phyloP scores from a whole-genome alignment of 106 monocot genomes.

The Allium cepa region DNA sequence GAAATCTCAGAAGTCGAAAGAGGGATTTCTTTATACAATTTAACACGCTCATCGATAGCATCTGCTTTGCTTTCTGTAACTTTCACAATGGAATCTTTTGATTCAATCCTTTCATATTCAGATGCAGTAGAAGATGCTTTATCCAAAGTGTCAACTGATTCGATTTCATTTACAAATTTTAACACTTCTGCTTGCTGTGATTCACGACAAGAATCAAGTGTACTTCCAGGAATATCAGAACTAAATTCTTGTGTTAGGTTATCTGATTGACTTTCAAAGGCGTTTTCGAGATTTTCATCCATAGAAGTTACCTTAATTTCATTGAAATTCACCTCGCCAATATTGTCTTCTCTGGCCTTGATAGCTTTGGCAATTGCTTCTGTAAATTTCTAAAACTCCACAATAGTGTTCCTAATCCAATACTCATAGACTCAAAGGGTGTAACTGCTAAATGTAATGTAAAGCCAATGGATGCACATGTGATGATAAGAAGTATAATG shows the following conservation, averaged over 20 bases:
- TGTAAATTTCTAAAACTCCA: conserved; percentile 13
- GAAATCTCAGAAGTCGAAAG: conserved; percentile 20
- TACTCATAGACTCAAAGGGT: conserved; percentile 69
- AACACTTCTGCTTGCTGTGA: conserved; percentile 20
- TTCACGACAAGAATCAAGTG: conserved; percentile 35
- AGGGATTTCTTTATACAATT: not conserved
- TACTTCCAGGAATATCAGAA: conserved; percentile 27
- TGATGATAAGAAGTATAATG: conserved; percentile 37
- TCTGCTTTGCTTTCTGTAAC: conserved; percentile 14
- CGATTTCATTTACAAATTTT: conserved; percentile 21
- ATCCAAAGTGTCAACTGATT: conserved; percentile 15
- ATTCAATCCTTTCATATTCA: conserved; percentile 3
- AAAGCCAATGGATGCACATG: conserved; percentile 40
- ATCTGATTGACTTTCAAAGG: conserved; percentile 14
- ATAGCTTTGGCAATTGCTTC: conserved; percentile 15
- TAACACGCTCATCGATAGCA: conserved; percentile 10
- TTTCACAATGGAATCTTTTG: conserved; percentile 11
- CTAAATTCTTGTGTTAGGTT: conserved; percentile 18
- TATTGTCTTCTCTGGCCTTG: conserved; percentile 11
- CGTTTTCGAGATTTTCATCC: conserved; percentile 17
- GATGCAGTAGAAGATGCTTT: conserved; percentile 14
- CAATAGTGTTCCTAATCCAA: conserved; percentile 28
- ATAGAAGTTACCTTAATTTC: conserved; percentile 23
- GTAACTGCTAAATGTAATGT: conserved; percentile 72
- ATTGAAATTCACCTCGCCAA: conserved; percentile 18